Percentiles rank a stretch among this genome's conserved stretches.
Evolutionary conservation across 1,139 yeast species (phyloP).

Genomic region (Magnusiomyces fungicola): DNA sequence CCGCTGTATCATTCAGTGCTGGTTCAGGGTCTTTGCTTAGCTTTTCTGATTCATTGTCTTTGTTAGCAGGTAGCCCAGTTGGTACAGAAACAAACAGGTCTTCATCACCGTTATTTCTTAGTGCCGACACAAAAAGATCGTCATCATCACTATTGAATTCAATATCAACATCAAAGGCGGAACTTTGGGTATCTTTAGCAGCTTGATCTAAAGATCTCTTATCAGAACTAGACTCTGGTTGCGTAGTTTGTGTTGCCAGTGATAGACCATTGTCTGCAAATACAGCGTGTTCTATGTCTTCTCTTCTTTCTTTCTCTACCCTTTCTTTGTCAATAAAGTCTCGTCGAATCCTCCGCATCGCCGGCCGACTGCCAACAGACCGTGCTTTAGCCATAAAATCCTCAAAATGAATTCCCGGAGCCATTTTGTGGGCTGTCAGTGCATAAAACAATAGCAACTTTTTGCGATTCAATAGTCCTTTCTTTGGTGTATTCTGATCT

Average conservation of each 20-base stretch:
- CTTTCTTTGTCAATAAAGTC: constrained; percentile 30
- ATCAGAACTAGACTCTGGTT: too few relatives aligned
- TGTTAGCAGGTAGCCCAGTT: neutral
- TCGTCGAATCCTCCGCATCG: constrained; percentile 25
- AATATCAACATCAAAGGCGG: neutral
- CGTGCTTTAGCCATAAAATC: constrained; percentile 41
- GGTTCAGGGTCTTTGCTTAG: neutral
- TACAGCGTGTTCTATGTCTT: too few relatives aligned
- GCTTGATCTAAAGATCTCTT: too few relatives aligned
- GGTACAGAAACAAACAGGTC: neutral
- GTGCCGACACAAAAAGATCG: neutral
- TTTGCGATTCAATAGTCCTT: constrained; percentile 40
- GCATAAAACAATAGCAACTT: constrained; percentile 59
- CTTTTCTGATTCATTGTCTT: neutral
- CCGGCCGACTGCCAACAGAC: constrained; percentile 23
- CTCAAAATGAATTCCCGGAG: constrained; percentile 60
- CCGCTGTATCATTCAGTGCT: neutral
- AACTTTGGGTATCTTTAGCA: too few relatives aligned
- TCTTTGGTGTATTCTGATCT: constrained; percentile 29
- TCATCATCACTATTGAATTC: neutral
- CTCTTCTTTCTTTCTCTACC: too few relatives aligned
- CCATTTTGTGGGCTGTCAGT: constrained; percentile 75
- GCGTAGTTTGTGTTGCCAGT: too few relatives aligned
- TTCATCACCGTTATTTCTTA: neutral
- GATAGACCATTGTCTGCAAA: too few relatives aligned